Percentiles rank a stretch among this genome's conserved stretches.
phyloP scores from a whole-genome alignment of 371 early-diverging fungal species.

The Mortierella sp. region DNA sequence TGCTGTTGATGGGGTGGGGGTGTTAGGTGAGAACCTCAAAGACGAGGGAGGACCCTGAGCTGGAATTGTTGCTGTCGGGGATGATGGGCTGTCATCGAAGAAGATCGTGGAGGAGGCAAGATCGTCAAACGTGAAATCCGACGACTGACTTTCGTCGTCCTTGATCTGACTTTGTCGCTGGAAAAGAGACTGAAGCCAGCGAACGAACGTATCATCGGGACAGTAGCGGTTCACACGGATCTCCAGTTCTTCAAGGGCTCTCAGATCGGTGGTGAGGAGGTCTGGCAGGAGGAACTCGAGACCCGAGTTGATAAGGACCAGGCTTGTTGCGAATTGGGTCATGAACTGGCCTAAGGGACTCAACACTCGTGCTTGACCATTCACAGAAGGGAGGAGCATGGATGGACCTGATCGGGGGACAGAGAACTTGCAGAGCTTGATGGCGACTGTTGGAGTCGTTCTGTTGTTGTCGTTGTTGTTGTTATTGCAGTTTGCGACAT shows the following conservation, averaged over 20 bases:
- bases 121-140: background rate
- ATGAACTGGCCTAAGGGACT: background rate
- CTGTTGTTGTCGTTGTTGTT: background rate
- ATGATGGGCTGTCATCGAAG: background rate
- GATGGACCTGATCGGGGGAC: background rate
- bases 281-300: background rate
- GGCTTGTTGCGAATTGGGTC: background rate
- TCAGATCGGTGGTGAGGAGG: background rate
- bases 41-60: too few relatives aligned
- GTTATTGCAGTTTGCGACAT: background rate
- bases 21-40: background rate
- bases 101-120: background rate
- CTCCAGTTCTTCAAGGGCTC: background rate
- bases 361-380: background rate
- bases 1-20: background rate
- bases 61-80: background rate
- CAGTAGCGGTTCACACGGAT: background rate
- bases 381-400: too few relatives aligned
- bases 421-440: background rate
- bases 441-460: background rate
- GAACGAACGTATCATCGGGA: background rate
- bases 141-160: background rate
- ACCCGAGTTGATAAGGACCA: background rate
- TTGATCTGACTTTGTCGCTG: background rate
- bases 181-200: background rate